Evolutionary conservation across 345 rosid genomes (phyloP).

Genomic region (Nephelium lappaceum): DNA sequence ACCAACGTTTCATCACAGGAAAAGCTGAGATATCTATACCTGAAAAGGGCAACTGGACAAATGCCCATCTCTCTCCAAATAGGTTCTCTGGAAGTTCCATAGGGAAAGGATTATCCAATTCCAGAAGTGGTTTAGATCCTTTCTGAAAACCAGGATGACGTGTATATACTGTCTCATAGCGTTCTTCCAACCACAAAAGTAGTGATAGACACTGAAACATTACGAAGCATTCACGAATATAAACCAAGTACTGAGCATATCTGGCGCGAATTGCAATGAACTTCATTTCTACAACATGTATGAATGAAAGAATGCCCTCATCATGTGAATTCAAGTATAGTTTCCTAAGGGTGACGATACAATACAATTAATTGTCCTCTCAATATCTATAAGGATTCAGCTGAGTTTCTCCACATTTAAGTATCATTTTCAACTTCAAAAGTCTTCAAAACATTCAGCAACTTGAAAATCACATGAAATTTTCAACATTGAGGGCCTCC

Average conservation of each 20-base stretch:
- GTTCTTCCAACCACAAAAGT: slow-evolving; percentile 88
- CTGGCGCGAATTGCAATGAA: background rate
- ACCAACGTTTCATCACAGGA: background rate
- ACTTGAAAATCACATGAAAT: background rate
- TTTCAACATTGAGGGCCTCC: background rate
- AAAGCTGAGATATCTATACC: slow-evolving; percentile 33
- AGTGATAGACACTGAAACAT: slow-evolving; percentile 75
- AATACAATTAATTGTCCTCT: too few relatives aligned
- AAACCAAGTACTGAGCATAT: background rate
- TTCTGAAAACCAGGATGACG: slow-evolving; percentile 96
- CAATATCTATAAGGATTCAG: background rate
- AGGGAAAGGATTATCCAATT: slow-evolving; percentile 89
- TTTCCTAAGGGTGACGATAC: too few relatives aligned
- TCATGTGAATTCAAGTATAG: too few relatives aligned
- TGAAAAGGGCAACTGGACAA: slow-evolving; percentile 88
- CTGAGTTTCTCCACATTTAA: background rate
- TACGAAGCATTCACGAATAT: slow-evolving; percentile 2
- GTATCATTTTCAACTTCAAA: background rate
- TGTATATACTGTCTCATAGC: slow-evolving; percentile 76
- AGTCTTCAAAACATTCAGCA: background rate
- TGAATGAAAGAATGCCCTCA: background rate
- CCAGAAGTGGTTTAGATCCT: slow-evolving; percentile 78
- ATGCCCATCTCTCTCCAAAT: slow-evolving; percentile 92
- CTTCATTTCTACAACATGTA: background rate
- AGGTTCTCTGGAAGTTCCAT: slow-evolving; percentile 92